Evolutionary conservation across 495 filamentous ascomycete genomes (phyloP), one percentile per base, ranked within the genome.

Genomic region (Amniculicola lignicola): DNA sequence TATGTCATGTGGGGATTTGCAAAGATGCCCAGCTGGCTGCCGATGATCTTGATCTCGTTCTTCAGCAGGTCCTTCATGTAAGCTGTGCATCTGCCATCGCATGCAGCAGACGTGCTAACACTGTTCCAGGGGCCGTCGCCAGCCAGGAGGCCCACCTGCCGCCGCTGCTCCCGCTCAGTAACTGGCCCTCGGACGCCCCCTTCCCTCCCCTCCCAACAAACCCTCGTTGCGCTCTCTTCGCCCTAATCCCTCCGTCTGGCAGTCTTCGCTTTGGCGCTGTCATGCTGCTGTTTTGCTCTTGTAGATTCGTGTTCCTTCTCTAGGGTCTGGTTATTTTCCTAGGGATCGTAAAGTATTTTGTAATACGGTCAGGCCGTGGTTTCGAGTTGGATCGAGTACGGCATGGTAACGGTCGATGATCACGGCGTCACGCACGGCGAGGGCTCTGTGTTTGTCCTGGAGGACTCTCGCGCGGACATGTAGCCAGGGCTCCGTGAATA

Each of bases 11-110:
- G 70, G 54, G 76, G 50, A 18, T 75, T 86, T 54, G 66, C 75
- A 11, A 67, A 74, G 67, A 69, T 86, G 29, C 83, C 83, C 4
- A 82, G 75, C 60, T 95, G 87, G 87, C 68, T 74, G 45, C 78
- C 85, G 61, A 88, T 96, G 93, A 79, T 97, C 58, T 68, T 77
- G 28, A 81, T 97, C 59, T 88, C 84, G 54, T 82, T 96, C 62
- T 66, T 90, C 57, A 93, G 85, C 76, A 79, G 90, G 62, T 79
- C 76, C 33, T 76, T 96, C 68, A 95, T 96, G 93, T 96, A 76
- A 84, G 90, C 15, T 14, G 2, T 12, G 16, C 2, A 9, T 39
- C 22, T 11, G 1, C 1, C 4, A 19, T 6, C 9, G 14, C 14
- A 7, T 3, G 4, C 14, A 3, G 1, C 21, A 14, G n/a, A 36